A percentile compares a stretch with the other conserved stretches of the same genome.
Conservation (phyloP, 768 basidiomycete genomes). For the Phanerodontia chrysosporium region DNA sequence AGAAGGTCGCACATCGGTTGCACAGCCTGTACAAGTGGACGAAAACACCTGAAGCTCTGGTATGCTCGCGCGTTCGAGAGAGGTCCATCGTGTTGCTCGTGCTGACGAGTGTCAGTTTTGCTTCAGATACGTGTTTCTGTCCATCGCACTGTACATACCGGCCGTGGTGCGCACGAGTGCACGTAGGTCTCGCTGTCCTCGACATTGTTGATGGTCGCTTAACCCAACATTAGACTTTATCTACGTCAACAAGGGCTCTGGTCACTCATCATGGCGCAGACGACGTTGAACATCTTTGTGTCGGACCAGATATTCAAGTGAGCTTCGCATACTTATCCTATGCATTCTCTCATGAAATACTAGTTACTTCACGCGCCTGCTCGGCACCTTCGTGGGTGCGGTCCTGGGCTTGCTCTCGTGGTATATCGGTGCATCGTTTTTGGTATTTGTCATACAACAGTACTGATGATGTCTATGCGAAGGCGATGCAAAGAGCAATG, state of each 20-base stretch:
- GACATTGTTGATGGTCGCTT: not conserved
- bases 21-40: slow-evolving; percentile 36
- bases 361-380: slow-evolving; percentile 40
- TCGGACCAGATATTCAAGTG: slow-evolving; percentile 55
- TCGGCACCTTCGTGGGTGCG: slow-evolving; percentile 45
- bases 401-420: slow-evolving; percentile 44
- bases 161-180: slow-evolving; percentile 38
- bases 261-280: slow-evolving; percentile 61
- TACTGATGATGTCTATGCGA: not conserved
- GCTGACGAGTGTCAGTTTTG: slow-evolving; percentile 36
- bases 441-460: not conserved
- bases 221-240: slow-evolving; percentile 33
- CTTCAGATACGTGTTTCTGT: slow-evolving; percentile 45
- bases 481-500: slow-evolving; percentile 42
- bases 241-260: slow-evolving; percentile 41
- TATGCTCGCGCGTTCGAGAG: too few relatives aligned
- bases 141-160: slow-evolving; percentile 50
- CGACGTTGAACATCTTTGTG: slow-evolving; percentile 49
- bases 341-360: not conserved
- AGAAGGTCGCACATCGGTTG: slow-evolving; percentile 34
- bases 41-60: slow-evolving; percentile 37
- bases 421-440: slow-evolving; percentile 37
- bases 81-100: too few relatives aligned
- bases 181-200: slow-evolving; percentile 26
- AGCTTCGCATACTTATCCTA: not conserved